Base-by-base conservation (phyloP, 805 yeast species). In the Saccharomycopsis olivae region DNA sequence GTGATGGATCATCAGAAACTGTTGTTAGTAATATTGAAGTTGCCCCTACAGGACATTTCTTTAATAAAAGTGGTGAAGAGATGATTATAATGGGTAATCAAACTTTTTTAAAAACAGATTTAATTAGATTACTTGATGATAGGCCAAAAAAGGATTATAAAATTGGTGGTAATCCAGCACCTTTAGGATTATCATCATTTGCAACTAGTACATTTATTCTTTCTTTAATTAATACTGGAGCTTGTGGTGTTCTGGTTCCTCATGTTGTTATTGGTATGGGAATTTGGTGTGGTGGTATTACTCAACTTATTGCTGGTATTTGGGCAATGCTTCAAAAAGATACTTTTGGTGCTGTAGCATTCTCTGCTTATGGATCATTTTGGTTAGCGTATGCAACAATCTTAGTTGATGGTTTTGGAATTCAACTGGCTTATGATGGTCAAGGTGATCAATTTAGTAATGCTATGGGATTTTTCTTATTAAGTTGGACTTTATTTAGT, bases 341-440 rank as follows among this genome's bases (percentile, higher is more conserved):
- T 58, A 73, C 80, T 16, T 78, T 78, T 59, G 84, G 78, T 60
- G 79, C 75, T 42, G 68, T 77, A 10, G 81, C 82, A 2, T 61
- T 78, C 39, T 54, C 69, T 35, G 71, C 78, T 3, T 77, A 65
- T 49, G 87, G 87, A 36, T 79, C 78, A 2, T 80, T 78, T 56
- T 79, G 87, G 87, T 53, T 78, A 50, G 59, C 78, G 16, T 80
- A 59, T 51, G 79, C 73, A 24, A 78, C 84, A 1, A 66, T 80
- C 34, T 56, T 69, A 46, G 61, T 78, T 30, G 67, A 68, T 11
- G 68, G 73, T 52, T 80, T 79, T 56, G 81, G 81, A 23, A 73
- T 79, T 42, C 58, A 56, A 18, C 60, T 56, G 3, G 76, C 86
- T 13, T 78, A 76, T 49, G 54, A 52, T 3, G 39, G 17, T 8